Conservation (phyloP, 208 protist genomes). For the Eutreptiella sp. region DNA sequence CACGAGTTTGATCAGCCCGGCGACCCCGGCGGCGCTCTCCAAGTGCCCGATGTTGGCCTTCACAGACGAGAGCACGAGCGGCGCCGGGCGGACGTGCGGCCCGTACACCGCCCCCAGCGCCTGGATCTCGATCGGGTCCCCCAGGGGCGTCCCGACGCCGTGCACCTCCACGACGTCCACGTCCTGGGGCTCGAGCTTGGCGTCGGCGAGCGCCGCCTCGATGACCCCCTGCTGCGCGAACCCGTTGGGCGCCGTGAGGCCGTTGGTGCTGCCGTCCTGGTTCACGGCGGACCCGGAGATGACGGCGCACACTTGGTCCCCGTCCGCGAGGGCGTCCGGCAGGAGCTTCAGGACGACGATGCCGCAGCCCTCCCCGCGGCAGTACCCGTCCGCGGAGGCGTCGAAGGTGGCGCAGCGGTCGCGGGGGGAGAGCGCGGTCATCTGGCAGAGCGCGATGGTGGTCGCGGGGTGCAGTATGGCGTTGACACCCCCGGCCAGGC, state of each 20-base stretch:
- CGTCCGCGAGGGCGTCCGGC: constrained; percentile 8
- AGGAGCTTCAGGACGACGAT: constrained; percentile 47
- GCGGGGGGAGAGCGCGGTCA: constrained; percentile 34
- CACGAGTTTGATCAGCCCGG: constrained; percentile 13
- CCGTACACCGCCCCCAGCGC: constrained; percentile 22
- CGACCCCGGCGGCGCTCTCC: constrained; percentile 38
- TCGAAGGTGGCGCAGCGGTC: constrained; percentile 61
- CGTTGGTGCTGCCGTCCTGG: constrained; percentile 45
- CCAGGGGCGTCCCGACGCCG: constrained; percentile 46
- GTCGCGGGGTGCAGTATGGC: constrained; percentile 32
- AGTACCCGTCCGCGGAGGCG: constrained; percentile 57
- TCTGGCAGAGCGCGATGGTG: constrained; percentile 31
- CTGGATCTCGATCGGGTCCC: constrained; percentile 45
- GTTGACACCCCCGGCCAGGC: constrained; percentile 36
- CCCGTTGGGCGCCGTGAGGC: constrained; percentile 34
- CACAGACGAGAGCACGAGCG: constrained; percentile 28
- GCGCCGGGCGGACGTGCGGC: background rate
- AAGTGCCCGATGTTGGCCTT: constrained; percentile 41
- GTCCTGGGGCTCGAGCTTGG: constrained; percentile 19
- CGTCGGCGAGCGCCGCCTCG: constrained; percentile 3
- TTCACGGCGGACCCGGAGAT: constrained; percentile 45
- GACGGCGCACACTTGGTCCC: constrained; percentile 16
- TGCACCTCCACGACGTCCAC: constrained; percentile 45
- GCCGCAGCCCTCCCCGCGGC: constrained; percentile 50
- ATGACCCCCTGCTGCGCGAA: constrained; percentile 39